Percentiles rank a stretch among this genome's conserved stretches.
Conservation (phyloP, 2,329 filamentous ascomycete species). For the Grosmannia huntii region DNA sequence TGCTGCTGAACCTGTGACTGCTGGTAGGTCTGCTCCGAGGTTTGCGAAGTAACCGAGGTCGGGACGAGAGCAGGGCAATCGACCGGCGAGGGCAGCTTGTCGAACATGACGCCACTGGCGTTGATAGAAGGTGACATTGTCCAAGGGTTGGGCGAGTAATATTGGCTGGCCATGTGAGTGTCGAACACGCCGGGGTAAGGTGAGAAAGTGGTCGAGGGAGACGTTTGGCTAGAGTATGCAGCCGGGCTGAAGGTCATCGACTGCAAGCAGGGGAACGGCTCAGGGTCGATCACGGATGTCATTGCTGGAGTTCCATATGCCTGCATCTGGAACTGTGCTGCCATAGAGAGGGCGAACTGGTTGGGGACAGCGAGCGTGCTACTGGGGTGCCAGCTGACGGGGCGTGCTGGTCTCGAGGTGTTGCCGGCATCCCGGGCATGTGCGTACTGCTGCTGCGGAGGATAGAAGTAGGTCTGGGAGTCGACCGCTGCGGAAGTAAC, state of each 20-base stretch:
- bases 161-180: constrained; percentile 20
- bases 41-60: not conserved
- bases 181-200: constrained; percentile 28
- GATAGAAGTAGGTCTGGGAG: constrained; percentile 6
- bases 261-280: constrained; percentile 27
- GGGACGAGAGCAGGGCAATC: constrained; percentile 11
- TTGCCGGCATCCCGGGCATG: constrained; percentile 1
- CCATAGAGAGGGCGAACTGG: constrained; percentile 1
- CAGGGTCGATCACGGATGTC: constrained; percentile 10
- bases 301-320: not conserved
- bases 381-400: constrained; percentile 62
- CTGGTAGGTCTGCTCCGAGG: not conserved
- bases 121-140: constrained; percentile 14
- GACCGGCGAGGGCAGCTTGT: constrained; percentile 10
- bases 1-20: not conserved
- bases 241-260: constrained; percentile 39
- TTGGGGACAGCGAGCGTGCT: constrained; percentile 33
- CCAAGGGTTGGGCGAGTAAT: constrained; percentile 27
- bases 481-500: not conserved
- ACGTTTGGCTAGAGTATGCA: constrained; percentile 45
- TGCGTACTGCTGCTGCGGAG: constrained; percentile 8
- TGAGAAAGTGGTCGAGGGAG: constrained; percentile 41
- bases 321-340: not conserved
- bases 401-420: constrained; percentile 30
- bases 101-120: constrained; percentile 8